These are phyloP conservation scores for Ogataea allantospora DNA, from an alignment of 805 yeast species.

Conservation along the genomic window DNA sequence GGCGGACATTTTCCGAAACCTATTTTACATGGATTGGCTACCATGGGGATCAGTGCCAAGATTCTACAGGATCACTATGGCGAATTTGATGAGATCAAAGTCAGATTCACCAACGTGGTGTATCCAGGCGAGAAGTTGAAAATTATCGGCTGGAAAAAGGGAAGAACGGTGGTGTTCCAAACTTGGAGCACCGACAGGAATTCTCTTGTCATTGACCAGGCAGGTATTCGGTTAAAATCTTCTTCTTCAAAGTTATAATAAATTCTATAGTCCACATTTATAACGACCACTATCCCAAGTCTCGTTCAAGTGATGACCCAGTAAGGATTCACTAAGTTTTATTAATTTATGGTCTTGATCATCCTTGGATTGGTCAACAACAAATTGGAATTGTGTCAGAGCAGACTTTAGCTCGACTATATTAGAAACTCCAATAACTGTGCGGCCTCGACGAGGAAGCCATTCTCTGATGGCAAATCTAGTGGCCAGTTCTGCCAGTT, in stretches of 20 bases:
- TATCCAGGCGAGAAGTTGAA: slow-evolving; percentile 91
- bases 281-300: slow-evolving; percentile 50
- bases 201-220: slow-evolving; percentile 77
- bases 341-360: slow-evolving; percentile 44
- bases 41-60: slow-evolving; percentile 80
- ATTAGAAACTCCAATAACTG: slow-evolving; percentile 77
- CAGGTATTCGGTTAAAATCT: slow-evolving; percentile 65
- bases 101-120: slow-evolving; percentile 85
- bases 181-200: slow-evolving; percentile 77
- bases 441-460: slow-evolving; percentile 49
- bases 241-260: slow-evolving; percentile 24
- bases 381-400: slow-evolving; percentile 51
- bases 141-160: slow-evolving; percentile 81
- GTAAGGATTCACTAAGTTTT: slow-evolving; percentile 39
- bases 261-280: slow-evolving; percentile 2
- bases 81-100: slow-evolving; percentile 78
- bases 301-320: slow-evolving; percentile 60
- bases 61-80: slow-evolving; percentile 79
- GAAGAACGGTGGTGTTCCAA: slow-evolving; percentile 71
- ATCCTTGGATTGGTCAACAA: slow-evolving; percentile 37
- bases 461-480: slow-evolving; percentile 69
- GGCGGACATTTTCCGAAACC: slow-evolving; percentile 85
- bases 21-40: slow-evolving; percentile 88
- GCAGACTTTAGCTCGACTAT: slow-evolving; percentile 65
- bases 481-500: slow-evolving; percentile 79